Percentiles rank a stretch among this genome's conserved stretches.
These are phyloP conservation scores for Myriosclerotinia curreyana DNA, from an alignment of 2,329 filamentous ascomycete genomes.

Conservation along the genomic window DNA sequence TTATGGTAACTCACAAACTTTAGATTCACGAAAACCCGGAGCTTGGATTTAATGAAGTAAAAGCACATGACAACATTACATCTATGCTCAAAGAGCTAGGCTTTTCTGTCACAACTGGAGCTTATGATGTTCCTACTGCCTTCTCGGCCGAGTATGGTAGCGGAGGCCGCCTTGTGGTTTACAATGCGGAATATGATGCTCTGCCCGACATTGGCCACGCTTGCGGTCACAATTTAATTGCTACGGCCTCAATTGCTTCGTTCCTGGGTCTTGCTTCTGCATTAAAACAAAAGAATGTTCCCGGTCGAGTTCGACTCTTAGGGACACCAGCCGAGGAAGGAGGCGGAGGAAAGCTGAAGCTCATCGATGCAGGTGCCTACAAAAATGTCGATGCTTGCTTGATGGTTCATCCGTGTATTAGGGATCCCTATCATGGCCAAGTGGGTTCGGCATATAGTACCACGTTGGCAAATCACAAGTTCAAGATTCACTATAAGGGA, in stretches of 20 bases:
- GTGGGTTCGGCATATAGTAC: constrained; percentile 22
- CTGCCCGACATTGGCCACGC: constrained; percentile 44
- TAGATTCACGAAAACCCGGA: constrained; percentile 50
- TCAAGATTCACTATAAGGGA: constrained; percentile 33
- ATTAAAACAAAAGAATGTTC: constrained; percentile 28
- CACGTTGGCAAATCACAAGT: constrained; percentile 26
- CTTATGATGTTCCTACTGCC: constrained; percentile 51
- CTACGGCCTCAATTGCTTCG: constrained; percentile 41
- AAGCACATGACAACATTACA: constrained; percentile 51
- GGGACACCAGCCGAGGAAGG: constrained; percentile 37
- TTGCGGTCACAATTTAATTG: constrained; percentile 47
- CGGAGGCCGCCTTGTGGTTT: constrained; percentile 45
- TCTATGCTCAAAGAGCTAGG: constrained; percentile 46
- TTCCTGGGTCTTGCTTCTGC: constrained; percentile 40
- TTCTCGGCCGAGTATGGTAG: constrained; percentile 47
- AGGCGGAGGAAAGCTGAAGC: constrained; percentile 43
- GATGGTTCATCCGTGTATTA: constrained; percentile 41
- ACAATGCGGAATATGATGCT: constrained; percentile 50
- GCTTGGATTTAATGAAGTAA: constrained; percentile 49
- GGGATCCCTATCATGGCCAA: neutral
- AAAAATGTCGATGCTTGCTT: constrained; percentile 41
- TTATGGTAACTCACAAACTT: neutral
- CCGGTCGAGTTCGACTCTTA: constrained; percentile 37
- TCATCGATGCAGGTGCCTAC: constrained; percentile 47
- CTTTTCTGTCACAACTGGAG: constrained; percentile 47